Conservation (phyloP, 2,329 filamentous ascomycete species). For the Aspergillus sp. region DNA sequence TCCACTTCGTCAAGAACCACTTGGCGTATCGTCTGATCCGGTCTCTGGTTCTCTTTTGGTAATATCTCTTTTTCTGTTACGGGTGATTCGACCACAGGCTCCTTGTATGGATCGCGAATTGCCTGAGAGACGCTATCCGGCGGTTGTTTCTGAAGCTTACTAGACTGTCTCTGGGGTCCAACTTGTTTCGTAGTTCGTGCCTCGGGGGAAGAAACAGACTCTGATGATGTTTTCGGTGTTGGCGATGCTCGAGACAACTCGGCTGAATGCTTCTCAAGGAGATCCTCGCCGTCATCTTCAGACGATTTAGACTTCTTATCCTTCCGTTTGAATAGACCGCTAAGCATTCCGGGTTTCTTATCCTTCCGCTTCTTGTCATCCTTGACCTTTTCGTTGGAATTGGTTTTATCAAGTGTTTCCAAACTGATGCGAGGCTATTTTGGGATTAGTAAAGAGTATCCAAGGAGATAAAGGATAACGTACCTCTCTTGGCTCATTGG, state of each 20-base stretch:
- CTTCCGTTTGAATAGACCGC: conserved; percentile 69
- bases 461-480: background rate
- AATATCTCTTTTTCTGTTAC: conserved; percentile 28
- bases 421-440: conserved; percentile 67
- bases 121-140: conserved; percentile 45
- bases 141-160: conserved; percentile 73
- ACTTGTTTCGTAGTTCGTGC: conserved; percentile 36
- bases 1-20: conserved; percentile 38
- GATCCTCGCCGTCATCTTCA: conserved; percentile 53
- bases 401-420: conserved; percentile 74
- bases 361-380: conserved; percentile 77
- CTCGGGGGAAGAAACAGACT: conserved; percentile 46
- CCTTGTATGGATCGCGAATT: conserved; percentile 49
- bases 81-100: conserved; percentile 27
- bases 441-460: conserved; percentile 26
- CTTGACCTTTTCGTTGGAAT: conserved; percentile 66
- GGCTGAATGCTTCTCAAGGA: conserved; percentile 63
- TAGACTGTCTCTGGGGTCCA: conserved; percentile 60
- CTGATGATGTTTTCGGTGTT: conserved; percentile 50
- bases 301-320: conserved; percentile 61
- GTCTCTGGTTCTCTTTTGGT: conserved; percentile 26
- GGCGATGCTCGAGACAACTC: conserved; percentile 56
- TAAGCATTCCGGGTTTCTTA: conserved; percentile 74
- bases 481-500: conserved; percentile 47
- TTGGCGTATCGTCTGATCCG: conserved; percentile 40